Evolutionary conservation across 257 asterid genomes (phyloP).

Genomic region (Schizonepeta tenuifolia): DNA sequence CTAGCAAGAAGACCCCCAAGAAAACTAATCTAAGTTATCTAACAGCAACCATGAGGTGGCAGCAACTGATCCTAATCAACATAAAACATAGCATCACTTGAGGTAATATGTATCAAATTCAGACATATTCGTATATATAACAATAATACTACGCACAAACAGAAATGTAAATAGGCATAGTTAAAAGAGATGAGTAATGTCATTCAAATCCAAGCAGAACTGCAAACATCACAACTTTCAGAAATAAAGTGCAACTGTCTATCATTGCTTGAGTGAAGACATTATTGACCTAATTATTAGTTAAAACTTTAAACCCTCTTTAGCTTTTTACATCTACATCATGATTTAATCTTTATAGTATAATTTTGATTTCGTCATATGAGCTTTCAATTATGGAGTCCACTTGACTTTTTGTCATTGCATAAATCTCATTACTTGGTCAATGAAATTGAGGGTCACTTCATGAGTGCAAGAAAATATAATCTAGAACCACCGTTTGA

Average conservation of each 20-base stretch:
- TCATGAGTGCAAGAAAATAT: slow-evolving; percentile 27
- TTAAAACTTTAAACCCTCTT: slow-evolving; percentile 39
- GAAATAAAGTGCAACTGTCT: slow-evolving; percentile 31
- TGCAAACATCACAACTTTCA: slow-evolving; percentile 41
- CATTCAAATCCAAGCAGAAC: slow-evolving; percentile 25
- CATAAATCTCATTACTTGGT: slow-evolving; percentile 13
- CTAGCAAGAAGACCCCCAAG: background rate
- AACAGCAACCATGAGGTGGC: background rate
- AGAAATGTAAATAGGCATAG: slow-evolving; percentile 10
- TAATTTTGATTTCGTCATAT: slow-evolving; percentile 34
- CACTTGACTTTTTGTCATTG: slow-evolving; percentile 27
- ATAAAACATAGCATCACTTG: background rate
- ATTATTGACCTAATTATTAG: slow-evolving; percentile 44
- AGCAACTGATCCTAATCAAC: background rate
- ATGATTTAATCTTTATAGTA: slow-evolving; percentile 29
- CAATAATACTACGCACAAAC: background rate
- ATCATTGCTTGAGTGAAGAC: slow-evolving; percentile 35
- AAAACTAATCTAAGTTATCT: background rate
- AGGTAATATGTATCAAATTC: background rate
- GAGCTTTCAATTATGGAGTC: slow-evolving; percentile 30
- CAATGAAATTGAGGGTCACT: slow-evolving; percentile 29
- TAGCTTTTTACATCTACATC: slow-evolving; percentile 44
- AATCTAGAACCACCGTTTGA: slow-evolving; percentile 27
- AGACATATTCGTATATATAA: background rate
- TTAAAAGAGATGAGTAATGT: slow-evolving; percentile 2